phyloP scores from a whole-genome alignment of 352 stramenopile species.

The Phytopythium delawarense region DNA sequence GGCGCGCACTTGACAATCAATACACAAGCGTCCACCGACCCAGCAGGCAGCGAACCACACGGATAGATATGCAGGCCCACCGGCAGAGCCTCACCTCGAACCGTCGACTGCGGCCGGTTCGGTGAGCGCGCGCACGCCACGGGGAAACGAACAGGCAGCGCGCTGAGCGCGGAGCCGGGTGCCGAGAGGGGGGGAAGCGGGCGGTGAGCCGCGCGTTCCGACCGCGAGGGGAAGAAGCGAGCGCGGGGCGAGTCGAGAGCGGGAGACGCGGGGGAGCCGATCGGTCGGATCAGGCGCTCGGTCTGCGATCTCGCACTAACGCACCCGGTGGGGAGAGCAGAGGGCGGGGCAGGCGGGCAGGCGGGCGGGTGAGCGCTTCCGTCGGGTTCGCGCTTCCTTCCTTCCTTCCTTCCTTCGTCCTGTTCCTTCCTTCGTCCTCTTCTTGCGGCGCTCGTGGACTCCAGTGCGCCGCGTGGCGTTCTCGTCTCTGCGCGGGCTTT shows the following conservation, averaged over 20 bases:
- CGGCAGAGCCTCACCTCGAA: slow-evolving; percentile 9
- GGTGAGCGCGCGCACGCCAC: not conserved
- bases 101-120: not conserved
- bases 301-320: slow-evolving; percentile 3
- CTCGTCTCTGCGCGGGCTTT: slow-evolving; percentile 21
- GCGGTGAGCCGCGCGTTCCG: not conserved
- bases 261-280: not conserved
- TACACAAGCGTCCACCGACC: slow-evolving; percentile 1
- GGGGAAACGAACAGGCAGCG: not conserved
- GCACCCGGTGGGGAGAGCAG: not conserved
- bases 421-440: not conserved
- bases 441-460: slow-evolving; percentile 7
- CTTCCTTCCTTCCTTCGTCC: not conserved
- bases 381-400: not conserved
- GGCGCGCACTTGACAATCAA: slow-evolving; percentile 1
- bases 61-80: slow-evolving; percentile 4
- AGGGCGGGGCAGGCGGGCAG: not conserved
- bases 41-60: not conserved
- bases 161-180: not conserved
- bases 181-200: not conserved
- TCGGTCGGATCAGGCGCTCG: not conserved
- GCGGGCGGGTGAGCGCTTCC: not conserved
- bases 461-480: slow-evolving; percentile 7
- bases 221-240: not conserved
- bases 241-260: not conserved